Evolutionary conservation across 371 early-diverging fungal species (phyloP).

Genomic region (Furculomyces boomerangus): DNA sequence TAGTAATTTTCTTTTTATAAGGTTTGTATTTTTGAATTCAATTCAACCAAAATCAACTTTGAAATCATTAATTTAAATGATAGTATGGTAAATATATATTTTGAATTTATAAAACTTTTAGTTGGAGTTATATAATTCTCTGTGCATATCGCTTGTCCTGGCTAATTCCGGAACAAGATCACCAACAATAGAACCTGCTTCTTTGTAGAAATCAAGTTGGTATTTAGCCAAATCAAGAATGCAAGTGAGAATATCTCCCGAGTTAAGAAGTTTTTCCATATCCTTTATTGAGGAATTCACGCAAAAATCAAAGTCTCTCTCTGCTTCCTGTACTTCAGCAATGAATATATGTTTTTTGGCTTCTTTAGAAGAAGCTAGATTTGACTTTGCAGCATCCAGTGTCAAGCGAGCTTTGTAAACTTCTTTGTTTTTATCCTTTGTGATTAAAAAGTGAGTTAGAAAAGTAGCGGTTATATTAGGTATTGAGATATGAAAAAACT

Average conservation of each 20-base stretch:
- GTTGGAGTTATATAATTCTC: slow-evolving; percentile 54
- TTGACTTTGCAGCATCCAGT: slow-evolving; percentile 67
- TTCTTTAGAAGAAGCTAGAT: slow-evolving; percentile 41
- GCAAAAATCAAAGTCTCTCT: slow-evolving; percentile 79
- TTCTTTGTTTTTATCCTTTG: slow-evolving; percentile 54
- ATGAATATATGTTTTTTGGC: no score
- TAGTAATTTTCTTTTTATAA: neutral
- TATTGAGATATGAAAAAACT: neutral
- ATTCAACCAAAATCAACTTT: neutral
- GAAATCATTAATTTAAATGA: neutral
- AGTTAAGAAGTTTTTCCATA: slow-evolving; percentile 80
- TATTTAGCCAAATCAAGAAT: slow-evolving; percentile 68
- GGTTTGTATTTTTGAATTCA: neutral
- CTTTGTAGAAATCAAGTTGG: slow-evolving; percentile 67
- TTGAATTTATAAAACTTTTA: neutral
- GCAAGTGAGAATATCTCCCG: slow-evolving; percentile 67
- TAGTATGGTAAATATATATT: neutral
- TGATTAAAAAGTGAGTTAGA: neutral
- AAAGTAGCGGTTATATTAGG: neutral
- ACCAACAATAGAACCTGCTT: slow-evolving; percentile 51
- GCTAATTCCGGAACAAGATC: slow-evolving; percentile 81
- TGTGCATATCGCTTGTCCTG: slow-evolving; percentile 77
- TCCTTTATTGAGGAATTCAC: slow-evolving; percentile 78
- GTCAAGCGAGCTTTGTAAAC: slow-evolving; percentile 57
- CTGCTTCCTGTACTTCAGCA: slow-evolving; percentile 70